Evolutionary conservation across 2,329 filamentous ascomycete genomes (phyloP), one percentile per base, ranked within the genome.

Genomic region (Penicillium carneum): DNA sequence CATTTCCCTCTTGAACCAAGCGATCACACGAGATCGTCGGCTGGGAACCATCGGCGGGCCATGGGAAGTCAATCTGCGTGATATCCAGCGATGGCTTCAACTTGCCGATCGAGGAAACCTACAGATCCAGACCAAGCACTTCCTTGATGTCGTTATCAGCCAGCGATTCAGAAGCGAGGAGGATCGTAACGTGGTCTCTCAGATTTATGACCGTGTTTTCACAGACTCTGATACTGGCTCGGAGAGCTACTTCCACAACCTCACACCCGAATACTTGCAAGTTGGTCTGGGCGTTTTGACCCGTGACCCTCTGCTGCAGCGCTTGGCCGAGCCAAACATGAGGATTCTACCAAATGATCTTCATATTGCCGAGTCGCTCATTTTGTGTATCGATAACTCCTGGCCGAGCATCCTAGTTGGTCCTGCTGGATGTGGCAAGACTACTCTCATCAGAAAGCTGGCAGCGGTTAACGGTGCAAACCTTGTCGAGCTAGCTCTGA

Each of bases 51-150:
- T 82, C 42, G 88, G 88, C 46, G 91, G 90, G 7, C 95, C 96
- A 1, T 99, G 93, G 95, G 95, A 97, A 73, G 95, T 97, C 75
- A 99, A 97, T 71, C 81, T 99, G 65, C 89, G 93, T 76, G 94
- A 98, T 76, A 91, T 92, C 3, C 86, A 95, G 57, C 86, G 94
- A 63, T 98, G 94, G 94, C 80, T 97, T 49, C 86, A 90, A 67
- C 79, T 98, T 14, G 81, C 91, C 34, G 84, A 85, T 11, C 86
- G 86, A 0, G 74, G 83, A 1, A 83, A 88, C 45, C 82, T 87
- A 4, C 79, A 92, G 14, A 80, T 93, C 18, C 79, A 83, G 29
- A 84, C 85, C 29, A 86, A 86, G 50, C 90, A 96, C 73, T 96
- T 96, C 76, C 82, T 96, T 16, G 86, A 92, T 63, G 85, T 95